Base-by-base conservation (phyloP, 176 grass and related monocot species). In the Chloris gayana region DNA sequence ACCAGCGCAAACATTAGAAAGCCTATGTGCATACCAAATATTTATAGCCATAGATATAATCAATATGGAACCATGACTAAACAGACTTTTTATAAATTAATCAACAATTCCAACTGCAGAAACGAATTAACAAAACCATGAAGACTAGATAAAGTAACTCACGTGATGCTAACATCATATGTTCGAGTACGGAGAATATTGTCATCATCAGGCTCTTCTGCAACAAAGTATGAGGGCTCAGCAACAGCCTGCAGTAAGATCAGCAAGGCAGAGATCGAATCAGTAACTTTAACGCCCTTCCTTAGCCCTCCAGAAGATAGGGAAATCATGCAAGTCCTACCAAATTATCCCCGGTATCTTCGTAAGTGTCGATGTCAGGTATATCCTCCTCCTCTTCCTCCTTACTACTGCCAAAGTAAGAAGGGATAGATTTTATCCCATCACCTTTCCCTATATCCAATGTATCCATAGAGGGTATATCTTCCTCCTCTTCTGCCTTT, bases 101-200 rank as follows among this genome's bases (percentile, higher is more conserved):
- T 32, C 31, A 39, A 62, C n/a, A n/a, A n/a, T n/a, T n/a, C 53
- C 39, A 50, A 87, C 2, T 51, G 18, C 66, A 88, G 7, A 38
- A 13, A 74, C 42, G 9, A 84, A 46, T 69, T 68, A 66, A 80
- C 24, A 38, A 58, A 69, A 74, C 11, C 4, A 9, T 54, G 33
- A 22, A 88, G 32, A 32, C 50, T 67, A 79, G 32, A 57, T 34
- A 64, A 61, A 77, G 56, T 54, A 83, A 49, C 92, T 95, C 89
- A 98, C 92, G 95, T 95, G 69, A 98, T 95, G 86, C 95, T 95
- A 74, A 98, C 79, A 82, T 98, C 95, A 77, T 98, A 98, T 69
- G 95, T 95, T 72, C 95, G 85, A 27, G 95, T 98, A 6, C 59
- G 87, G 81, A 98, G 95, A 71, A 98, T 98, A 75, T 98, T 98